A percentile compares a stretch with the other conserved stretches of the same genome.
phyloP scores from a whole-genome alignment of 495 filamentous ascomycete species.

The Podospora australis region DNA sequence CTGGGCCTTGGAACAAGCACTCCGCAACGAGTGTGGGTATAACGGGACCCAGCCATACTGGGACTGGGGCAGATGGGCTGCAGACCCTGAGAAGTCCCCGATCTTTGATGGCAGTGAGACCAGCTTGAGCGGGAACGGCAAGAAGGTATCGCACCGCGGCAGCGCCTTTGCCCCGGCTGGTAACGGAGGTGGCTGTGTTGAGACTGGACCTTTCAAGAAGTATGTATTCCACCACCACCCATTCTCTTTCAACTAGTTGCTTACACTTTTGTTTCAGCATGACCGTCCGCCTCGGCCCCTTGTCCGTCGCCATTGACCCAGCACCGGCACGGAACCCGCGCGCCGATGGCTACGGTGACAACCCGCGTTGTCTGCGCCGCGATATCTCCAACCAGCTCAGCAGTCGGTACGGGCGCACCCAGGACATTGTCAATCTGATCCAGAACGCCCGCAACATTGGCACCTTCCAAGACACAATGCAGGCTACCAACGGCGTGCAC shows the following conservation, averaged over 20 bases:
- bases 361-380: constrained; percentile 39
- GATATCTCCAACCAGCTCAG: constrained; percentile 33
- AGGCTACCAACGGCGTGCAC: constrained; percentile 33
- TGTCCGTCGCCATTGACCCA: too few species aligned
- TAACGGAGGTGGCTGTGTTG: constrained; percentile 34
- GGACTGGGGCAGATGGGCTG: constrained; percentile 38
- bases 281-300: constrained; percentile 37
- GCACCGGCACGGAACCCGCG: constrained; percentile 23
- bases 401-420: constrained; percentile 25
- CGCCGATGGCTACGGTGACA: constrained; percentile 30
- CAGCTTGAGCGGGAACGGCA: constrained; percentile 52
- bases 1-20: constrained; percentile 35
- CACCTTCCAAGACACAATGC: constrained; percentile 33
- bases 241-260: not conserved
- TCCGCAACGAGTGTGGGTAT: constrained; percentile 32
- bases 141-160: constrained; percentile 15
- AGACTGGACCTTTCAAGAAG: constrained; percentile 30
- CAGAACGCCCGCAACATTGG: constrained; percentile 23
- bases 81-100: constrained; percentile 29
- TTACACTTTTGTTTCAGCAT: too few species aligned
- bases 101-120: constrained; percentile 38
- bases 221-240: constrained; percentile 8
- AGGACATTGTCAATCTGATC: constrained; percentile 32
- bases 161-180: constrained; percentile 24
- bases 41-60: constrained; percentile 30